A percentile compares a stretch with the other conserved stretches of the same genome.
These are phyloP conservation scores for Albifimbria verrucaria DNA, from an alignment of 2,329 filamentous ascomycete species.

Conservation along the genomic window DNA sequence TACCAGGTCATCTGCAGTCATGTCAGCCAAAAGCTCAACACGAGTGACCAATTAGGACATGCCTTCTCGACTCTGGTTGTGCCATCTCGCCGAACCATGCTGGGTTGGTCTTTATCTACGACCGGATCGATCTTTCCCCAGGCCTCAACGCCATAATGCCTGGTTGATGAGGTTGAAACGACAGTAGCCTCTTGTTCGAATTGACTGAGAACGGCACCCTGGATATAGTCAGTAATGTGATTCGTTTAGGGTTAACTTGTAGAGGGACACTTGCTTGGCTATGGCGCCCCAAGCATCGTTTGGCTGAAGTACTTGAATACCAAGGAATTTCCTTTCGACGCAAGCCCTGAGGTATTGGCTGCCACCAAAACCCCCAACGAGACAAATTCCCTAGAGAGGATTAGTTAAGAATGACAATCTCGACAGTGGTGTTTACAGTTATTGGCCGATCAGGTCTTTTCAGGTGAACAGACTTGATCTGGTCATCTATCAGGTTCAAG, in stretches of 20 bases:
- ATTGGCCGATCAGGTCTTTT: slow-evolving; percentile 6
- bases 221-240: not conserved
- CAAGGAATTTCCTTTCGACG: slow-evolving; percentile 17
- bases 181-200: slow-evolving; percentile 10
- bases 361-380: slow-evolving; percentile 35
- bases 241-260: not conserved
- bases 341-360: slow-evolving; percentile 30
- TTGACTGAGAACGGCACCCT: slow-evolving; percentile 11
- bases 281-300: slow-evolving; percentile 21
- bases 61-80: not conserved
- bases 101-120: slow-evolving; percentile 6
- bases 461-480: slow-evolving; percentile 10
- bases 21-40: not conserved
- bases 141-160: slow-evolving; percentile 6
- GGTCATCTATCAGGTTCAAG: slow-evolving; percentile 12
- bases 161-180: slow-evolving; percentile 7
- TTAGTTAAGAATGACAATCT: not conserved
- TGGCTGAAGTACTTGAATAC: slow-evolving; percentile 28
- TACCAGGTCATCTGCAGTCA: slow-evolving; percentile 12
- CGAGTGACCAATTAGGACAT: not conserved
- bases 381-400: slow-evolving; percentile 21
- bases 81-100: not conserved
- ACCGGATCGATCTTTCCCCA: not conserved
- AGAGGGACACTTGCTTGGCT: slow-evolving; percentile 10
- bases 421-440: slow-evolving; percentile 11